Conservation (phyloP, 192 early-diverging fungal genomes). For the Coemansia sp. region DNA sequence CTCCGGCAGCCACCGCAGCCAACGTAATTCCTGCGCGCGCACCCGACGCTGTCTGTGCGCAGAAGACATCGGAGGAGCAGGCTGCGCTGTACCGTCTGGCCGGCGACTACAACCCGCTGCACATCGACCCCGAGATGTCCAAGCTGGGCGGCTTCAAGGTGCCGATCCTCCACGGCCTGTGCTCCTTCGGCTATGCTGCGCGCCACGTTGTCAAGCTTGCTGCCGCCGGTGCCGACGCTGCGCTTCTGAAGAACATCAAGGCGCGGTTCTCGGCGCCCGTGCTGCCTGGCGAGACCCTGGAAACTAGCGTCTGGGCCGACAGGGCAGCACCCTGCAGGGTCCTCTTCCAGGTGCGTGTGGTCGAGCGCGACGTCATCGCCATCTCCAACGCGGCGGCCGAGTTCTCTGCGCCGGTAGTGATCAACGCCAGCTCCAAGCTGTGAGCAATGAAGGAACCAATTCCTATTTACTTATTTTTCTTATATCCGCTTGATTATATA, state of each 20-base stretch:
- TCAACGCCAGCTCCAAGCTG: slow-evolving; percentile 35
- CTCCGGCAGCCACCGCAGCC: slow-evolving; percentile 71
- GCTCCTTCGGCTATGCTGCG: slow-evolving; percentile 87
- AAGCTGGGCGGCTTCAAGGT: slow-evolving; percentile 92
- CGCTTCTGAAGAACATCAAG: slow-evolving; percentile 83
- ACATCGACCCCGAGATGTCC: slow-evolving; percentile 95
- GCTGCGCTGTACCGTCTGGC: slow-evolving; percentile 95
- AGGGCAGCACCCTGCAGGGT: slow-evolving; percentile 77
- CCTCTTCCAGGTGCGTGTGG: slow-evolving; percentile 90
- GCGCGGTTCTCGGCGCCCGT: slow-evolving; percentile 85
- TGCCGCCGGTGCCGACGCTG: slow-evolving; percentile 66
- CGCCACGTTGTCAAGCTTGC: slow-evolving; percentile 85
- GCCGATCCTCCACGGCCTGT: slow-evolving; percentile 96
- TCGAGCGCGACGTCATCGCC: slow-evolving; percentile 89
- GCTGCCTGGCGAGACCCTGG: slow-evolving; percentile 95
- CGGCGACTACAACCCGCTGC: slow-evolving; percentile 97
- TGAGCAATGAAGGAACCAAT: neutral
- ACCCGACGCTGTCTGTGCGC: slow-evolving; percentile 79
- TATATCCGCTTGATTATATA: neutral
- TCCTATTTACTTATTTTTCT: neutral
- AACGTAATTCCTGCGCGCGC: slow-evolving; percentile 81
- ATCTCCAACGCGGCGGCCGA: slow-evolving; percentile 93
- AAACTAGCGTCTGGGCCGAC: slow-evolving; percentile 92
- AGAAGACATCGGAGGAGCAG: slow-evolving; percentile 89
- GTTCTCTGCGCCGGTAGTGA: slow-evolving; percentile 49